Base-by-base conservation (phyloP, 169 alveolate species). In the Eimeria mitis region DNA sequence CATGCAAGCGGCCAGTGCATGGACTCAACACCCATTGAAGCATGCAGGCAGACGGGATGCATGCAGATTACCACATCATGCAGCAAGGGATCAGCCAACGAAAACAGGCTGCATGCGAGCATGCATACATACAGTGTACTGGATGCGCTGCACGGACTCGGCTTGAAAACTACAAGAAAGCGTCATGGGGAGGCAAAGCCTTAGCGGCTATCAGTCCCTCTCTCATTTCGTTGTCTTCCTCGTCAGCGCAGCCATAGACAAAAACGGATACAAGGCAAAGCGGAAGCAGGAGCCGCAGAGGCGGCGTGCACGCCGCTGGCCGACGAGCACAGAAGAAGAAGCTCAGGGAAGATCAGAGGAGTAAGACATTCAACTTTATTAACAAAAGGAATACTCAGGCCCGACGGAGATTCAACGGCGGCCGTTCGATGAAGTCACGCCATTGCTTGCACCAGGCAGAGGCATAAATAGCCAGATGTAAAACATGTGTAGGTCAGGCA, bases 221-320 rank as follows among this genome's bases (percentile, higher is more conserved):
- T 87, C 94, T 73, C 88, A 5, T 9, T 65, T 52, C 2, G 11
- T 0, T 87, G 83, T 87, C 94, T 87, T 87, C 94, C 81, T 87
- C 94, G 94, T 87, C 94, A 87, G 83, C 4, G 73, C n/a, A 0
- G 52, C 89, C 75, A 84, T 19, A 44, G 63, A 84, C 6, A 84
- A 5, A 61, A 21, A 25, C 23, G 16, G 65, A 37, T 81, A 31
- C 9, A 21, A 81, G 13, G 42, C 59, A 76, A 42, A 76, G 23
- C 56, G 42, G 63, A 40, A 4, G 11, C 9, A 2, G 28, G 40
- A 79, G 21, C 40, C 34, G 3, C 65, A 63, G 37, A 14, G 71
- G 37, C 71, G 6, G 11, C 71, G 40, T 2, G 71, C 37, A 63
- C 40, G 23, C 21, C 13, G 73, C 42, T 8, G 11, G 16, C 11